Evolutionary conservation across 805 yeast species (phyloP), one percentile per base, ranked within the genome.

Genomic region (Lipomyces yamanashiensis): DNA sequence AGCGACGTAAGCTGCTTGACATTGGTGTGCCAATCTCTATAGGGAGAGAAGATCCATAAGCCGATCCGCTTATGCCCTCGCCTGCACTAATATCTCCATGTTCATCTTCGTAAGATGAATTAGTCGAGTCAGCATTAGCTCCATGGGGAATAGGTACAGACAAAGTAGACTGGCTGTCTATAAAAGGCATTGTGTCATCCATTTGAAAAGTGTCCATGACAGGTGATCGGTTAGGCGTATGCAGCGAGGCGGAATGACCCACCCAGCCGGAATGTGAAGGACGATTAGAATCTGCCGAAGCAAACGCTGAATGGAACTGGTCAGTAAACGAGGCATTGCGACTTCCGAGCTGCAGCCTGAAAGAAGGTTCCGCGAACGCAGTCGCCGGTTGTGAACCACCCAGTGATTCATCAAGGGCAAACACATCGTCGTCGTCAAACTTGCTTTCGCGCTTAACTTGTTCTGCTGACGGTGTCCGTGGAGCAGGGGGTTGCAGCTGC

Each of bases 1-100:
- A 40, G 19, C 53, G 37, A 8, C 57, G 48, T 8, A 36, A 15
- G 49, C 53, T 13, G 57, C 45, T 19, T 12, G 51, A 19, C 47
- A 56, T 47, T 36, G 53, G 59, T 6, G 54, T 28, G 33, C 44
- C 62, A 23, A 66, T 66, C 54, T 66, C 67, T 23, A 66, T 66
- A 7, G 69, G 69, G 23, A 60, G 33, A n/a, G 63, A 54, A 9
- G 58, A 59, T 6, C 63, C 63, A 23, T 59, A 66, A n/a, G 56
- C 55, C 15, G 65, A 54, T 7, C 45, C 40, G 21, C 54, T 37
- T 1, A 37, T 13, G 13, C 13, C 41, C 12, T 40, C 48, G 6
- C 23, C 15, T 37, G 41, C 44, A 21, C 12, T 48, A 3, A 28
- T 13, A 33, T 28, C 54, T 6, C 41, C 59, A 13, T 13, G 13